phyloP scores from a whole-genome alignment of 371 early-diverging fungal genomes.

The Mucor velutinosus region DNA sequence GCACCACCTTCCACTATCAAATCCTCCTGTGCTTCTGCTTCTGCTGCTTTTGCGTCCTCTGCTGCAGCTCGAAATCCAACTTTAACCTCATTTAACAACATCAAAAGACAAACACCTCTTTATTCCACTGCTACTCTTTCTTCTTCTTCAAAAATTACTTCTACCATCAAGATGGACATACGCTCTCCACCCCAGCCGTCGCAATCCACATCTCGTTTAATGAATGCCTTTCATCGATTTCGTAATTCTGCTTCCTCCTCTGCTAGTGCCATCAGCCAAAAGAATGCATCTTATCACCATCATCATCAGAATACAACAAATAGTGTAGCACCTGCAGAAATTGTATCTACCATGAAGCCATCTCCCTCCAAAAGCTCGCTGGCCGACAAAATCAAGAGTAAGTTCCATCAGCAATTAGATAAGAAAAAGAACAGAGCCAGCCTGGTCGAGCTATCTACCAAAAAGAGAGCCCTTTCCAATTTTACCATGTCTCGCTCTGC shows the following conservation, averaged over 20 bases:
- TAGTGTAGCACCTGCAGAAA: slow-evolving; percentile 10
- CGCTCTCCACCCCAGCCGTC: slow-evolving; percentile 19
- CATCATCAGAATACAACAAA: neutral
- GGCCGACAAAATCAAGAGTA: slow-evolving; percentile 24
- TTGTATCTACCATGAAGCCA: neutral
- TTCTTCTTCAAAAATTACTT: slow-evolving; percentile 6
- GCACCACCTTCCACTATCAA: neutral
- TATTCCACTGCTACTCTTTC: neutral
- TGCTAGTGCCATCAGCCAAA: neutral
- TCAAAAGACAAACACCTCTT: neutral
- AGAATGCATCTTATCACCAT: neutral
- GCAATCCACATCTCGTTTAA: slow-evolving; percentile 21
- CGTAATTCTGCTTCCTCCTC: neutral
- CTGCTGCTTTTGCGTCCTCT: neutral
- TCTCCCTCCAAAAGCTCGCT: slow-evolving; percentile 12
- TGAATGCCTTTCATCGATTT: slow-evolving; percentile 19
- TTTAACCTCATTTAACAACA: slow-evolving; percentile 4
- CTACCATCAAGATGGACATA: slow-evolving; percentile 10
- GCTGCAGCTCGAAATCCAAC: slow-evolving; percentile 9
- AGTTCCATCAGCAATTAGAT: slow-evolving; percentile 18
- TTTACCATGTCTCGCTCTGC: slow-evolving; percentile 16
- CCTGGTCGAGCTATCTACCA: neutral
- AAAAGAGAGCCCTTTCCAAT: neutral
- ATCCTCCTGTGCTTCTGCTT: neutral
- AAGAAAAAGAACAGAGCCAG: slow-evolving; percentile 10